Evolutionary conservation across 2,329 filamentous ascomycete species (phyloP).

Genomic region (Mycosphaerella arachidis): DNA sequence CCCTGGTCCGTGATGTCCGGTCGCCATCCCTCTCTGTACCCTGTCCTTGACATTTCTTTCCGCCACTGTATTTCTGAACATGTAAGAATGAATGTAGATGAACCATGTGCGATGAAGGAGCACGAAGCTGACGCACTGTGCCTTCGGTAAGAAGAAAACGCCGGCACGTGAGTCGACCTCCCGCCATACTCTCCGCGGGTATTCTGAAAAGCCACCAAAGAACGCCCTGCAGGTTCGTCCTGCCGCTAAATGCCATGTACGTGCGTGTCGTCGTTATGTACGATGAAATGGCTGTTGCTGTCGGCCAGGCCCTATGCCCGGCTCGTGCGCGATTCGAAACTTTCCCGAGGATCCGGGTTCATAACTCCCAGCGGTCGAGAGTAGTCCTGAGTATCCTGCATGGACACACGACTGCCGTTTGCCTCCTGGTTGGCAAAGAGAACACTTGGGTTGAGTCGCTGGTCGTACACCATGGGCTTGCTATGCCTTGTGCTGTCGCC

Average conservation of each 20-base stretch:
- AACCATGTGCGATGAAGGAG: constrained; percentile 15
- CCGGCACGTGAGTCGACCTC: constrained; percentile 1
- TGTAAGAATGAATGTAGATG: constrained; percentile 10
- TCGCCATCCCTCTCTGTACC: constrained; percentile 6
- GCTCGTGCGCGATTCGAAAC: constrained; percentile 27
- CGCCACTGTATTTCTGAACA: background rate
- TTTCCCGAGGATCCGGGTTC: constrained; percentile 33
- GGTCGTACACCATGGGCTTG: constrained; percentile 45
- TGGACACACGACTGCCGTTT: constrained; percentile 44
- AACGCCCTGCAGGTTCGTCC: constrained; percentile 1
- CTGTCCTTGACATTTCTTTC: background rate
- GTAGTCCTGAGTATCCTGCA: constrained; percentile 47
- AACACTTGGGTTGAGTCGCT: constrained; percentile 46
- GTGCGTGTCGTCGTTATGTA: constrained; percentile 17
- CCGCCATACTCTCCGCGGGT: constrained; percentile 1
- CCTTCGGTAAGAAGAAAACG: constrained; percentile 2
- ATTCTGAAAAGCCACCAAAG: constrained; percentile 1
- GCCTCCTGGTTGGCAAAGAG: constrained; percentile 41
- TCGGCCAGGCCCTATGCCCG: constrained; percentile 3
- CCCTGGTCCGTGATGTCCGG: constrained; percentile 7
- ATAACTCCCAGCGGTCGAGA: constrained; percentile 42
- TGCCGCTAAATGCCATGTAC: constrained; percentile 14
- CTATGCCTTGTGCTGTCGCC: constrained; percentile 35
- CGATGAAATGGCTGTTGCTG: constrained; percentile 8
- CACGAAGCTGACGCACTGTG: constrained; percentile 6